These are phyloP conservation scores for Decorospora gaudefroyi DNA, from an alignment of 2,329 filamentous ascomycete genomes.

Conservation along the genomic window DNA sequence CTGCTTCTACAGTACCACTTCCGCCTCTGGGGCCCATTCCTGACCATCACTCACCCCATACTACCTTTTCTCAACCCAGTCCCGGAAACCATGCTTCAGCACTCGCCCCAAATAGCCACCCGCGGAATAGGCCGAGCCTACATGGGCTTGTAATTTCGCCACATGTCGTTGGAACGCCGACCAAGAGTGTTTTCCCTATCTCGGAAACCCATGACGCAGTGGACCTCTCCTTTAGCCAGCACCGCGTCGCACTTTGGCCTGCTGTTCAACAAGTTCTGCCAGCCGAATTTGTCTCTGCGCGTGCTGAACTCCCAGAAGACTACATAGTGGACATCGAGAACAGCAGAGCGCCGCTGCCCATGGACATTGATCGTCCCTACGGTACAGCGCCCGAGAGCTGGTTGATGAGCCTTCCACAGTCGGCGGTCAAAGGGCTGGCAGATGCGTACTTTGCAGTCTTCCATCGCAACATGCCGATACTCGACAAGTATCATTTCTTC, in stretches of 20 bases:
- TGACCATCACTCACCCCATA: constrained; percentile 36
- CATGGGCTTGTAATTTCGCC: constrained; percentile 36
- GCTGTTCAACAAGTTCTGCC: constrained; percentile 54
- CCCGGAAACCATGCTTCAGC: constrained; percentile 22
- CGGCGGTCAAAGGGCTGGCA: constrained; percentile 57
- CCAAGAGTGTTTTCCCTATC: constrained; percentile 26
- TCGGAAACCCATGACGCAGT: constrained; percentile 30
- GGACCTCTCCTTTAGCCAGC: constrained; percentile 57
- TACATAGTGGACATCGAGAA: constrained; percentile 58
- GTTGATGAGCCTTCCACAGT: constrained; percentile 55
- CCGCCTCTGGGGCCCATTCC: constrained; percentile 17
- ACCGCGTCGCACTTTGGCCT: constrained; percentile 57
- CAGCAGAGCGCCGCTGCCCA: constrained; percentile 52
- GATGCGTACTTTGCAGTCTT: constrained; percentile 61
- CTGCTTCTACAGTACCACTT: constrained; percentile 10
- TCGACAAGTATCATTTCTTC: constrained; percentile 59
- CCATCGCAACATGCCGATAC: constrained; percentile 58
- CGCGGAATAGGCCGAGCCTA: constrained; percentile 26
- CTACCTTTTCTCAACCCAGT: constrained; percentile 38
- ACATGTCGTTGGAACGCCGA: constrained; percentile 32
- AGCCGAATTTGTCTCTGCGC: constrained; percentile 44
- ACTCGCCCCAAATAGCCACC: constrained; percentile 13
- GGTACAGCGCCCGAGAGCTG: constrained; percentile 46
- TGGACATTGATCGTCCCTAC: constrained; percentile 43
- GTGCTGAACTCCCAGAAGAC: constrained; percentile 51